These are phyloP conservation scores for Hordeum marinum DNA, from an alignment of 176 grass and related monocot species.

Conservation along the genomic window DNA sequence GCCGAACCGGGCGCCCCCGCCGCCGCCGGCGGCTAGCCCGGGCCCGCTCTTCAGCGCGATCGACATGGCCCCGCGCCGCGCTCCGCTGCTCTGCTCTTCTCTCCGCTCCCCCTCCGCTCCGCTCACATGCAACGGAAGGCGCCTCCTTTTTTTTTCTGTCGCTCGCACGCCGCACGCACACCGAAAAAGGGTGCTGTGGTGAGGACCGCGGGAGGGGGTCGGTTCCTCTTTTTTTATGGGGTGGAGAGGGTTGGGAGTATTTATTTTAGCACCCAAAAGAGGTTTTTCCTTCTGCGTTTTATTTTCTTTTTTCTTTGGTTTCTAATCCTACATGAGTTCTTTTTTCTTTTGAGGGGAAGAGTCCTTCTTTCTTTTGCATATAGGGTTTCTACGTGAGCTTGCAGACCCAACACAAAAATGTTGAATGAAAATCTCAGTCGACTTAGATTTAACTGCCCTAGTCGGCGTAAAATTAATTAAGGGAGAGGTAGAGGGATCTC, in stretches of 20 bases:
- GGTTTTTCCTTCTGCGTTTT: not conserved
- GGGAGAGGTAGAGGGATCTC: too few relatives aligned
- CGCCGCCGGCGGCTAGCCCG: constrained; percentile 22
- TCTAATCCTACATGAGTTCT: too few relatives aligned
- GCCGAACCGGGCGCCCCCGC: constrained; percentile 13
- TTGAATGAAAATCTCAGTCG: too few relatives aligned
- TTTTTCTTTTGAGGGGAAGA: too few relatives aligned
- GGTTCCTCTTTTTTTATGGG: constrained; percentile 1
- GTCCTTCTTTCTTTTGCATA: too few relatives aligned
- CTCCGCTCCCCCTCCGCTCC: constrained; percentile 9
- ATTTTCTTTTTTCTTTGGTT: not conserved
- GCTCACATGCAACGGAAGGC: constrained; percentile 38
- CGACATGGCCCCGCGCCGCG: constrained; percentile 53
- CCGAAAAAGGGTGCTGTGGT: not conserved
- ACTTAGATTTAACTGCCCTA: too few relatives aligned
- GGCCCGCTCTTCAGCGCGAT: constrained; percentile 55
- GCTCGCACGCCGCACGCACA: constrained; percentile 17
- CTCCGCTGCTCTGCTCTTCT: constrained; percentile 10
- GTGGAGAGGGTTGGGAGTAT: constrained; percentile 17
- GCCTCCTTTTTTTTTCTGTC: constrained; percentile 20
- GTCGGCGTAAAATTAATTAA: too few relatives aligned
- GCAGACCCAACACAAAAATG: too few relatives aligned
- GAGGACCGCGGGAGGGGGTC: not conserved
- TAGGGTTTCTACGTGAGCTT: too few relatives aligned
- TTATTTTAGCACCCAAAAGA: not conserved